Percentiles rank a stretch among this genome's conserved stretches.
Evolutionary conservation across 1,284 basidiomycete species (phyloP).

Genomic region (Cutaneotrichosporon spelunceum): DNA sequence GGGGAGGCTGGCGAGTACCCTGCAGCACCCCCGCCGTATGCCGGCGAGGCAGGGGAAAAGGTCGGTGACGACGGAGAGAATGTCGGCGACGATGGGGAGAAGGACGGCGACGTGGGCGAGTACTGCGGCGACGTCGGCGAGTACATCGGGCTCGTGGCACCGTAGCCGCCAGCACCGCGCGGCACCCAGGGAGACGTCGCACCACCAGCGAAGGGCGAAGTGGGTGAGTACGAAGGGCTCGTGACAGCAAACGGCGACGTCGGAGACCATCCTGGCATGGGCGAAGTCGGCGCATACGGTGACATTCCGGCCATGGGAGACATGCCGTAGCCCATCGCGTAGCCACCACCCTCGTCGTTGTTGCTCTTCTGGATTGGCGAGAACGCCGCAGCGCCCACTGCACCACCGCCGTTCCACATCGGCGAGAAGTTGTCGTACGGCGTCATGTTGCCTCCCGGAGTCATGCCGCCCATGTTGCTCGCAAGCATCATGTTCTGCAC

Average conservation of each 20-base stretch:
- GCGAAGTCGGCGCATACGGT: constrained; percentile 54
- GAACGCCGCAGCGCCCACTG: constrained; percentile 85
- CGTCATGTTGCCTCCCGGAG: constrained; percentile 80
- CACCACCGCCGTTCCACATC: constrained; percentile 52
- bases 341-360: constrained; percentile 68
- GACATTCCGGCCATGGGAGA: constrained; percentile 69
- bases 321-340: constrained; percentile 61
- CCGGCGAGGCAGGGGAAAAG: constrained; percentile 65
- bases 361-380: constrained; percentile 88
- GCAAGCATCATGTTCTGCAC: constrained; percentile 75
- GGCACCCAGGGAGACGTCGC: constrained; percentile 67
- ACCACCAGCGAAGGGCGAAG: constrained; percentile 67
- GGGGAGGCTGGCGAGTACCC: constrained; percentile 43
- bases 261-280: constrained; percentile 62
- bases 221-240: constrained; percentile 58
- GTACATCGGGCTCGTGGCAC: constrained; percentile 61
- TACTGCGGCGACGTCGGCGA: constrained; percentile 81
- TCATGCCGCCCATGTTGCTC: constrained; percentile 81
- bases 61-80: constrained; percentile 54
- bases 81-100: constrained; percentile 83
- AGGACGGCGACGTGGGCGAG: constrained; percentile 82
- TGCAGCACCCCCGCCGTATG: constrained; percentile 56
- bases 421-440: constrained; percentile 88
- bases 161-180: constrained; percentile 62
- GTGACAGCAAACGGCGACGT: constrained; percentile 66